Evolutionary conservation across 148 eudicot genomes (phyloP), one percentile per base, ranked within the genome.

Genomic region (Silene latifolia): DNA sequence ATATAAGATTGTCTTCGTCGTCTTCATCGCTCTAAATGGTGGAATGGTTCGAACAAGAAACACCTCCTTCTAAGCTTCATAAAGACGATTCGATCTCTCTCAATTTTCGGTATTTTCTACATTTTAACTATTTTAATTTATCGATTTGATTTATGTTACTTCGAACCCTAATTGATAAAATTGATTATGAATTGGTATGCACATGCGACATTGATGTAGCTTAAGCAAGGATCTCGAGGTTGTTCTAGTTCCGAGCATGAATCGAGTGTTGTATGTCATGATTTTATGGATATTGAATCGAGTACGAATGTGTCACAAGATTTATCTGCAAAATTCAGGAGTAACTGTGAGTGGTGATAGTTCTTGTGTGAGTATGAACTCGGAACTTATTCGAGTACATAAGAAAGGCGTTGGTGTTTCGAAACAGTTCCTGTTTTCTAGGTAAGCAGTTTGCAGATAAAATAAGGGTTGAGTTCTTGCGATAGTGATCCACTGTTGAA

Each of bases 11-110:
- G 23, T 73, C 93, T 57, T 78, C 97, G 17, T 74, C 72, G 18
- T 47, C 86, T 42, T 76, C 93, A 51, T 77, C 90, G 15, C 78
- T 82, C 4, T 35, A 2, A 35, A 35, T 35, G 39, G 39, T 35
- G 25, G 90, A 86, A 72, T 79, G 57, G 53, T 75, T 88, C 74
- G 97, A 91, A 80, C 39, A 78, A 58, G 93, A 91, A 82, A 80
- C 88, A 9, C 76, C 80, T 0, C 77, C 86, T 82, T 66, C 86
- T 15, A 92, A 92, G 83, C 76, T 87, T 80, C 79, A 80, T 80
- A 92, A 92, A 64, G 83, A 88, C 78, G 94, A 89, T 77, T 89
- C n/a, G n/a, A n/a, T n/a, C 92, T 76, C 89, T 89, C 74, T 89
- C 97, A 61, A 81, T 92, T 72, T 92, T 87, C 27, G 97, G 97